These are phyloP conservation scores for Magnusiomyces clavatus DNA, from an alignment of 1,139 yeast species.

Conservation along the genomic window DNA sequence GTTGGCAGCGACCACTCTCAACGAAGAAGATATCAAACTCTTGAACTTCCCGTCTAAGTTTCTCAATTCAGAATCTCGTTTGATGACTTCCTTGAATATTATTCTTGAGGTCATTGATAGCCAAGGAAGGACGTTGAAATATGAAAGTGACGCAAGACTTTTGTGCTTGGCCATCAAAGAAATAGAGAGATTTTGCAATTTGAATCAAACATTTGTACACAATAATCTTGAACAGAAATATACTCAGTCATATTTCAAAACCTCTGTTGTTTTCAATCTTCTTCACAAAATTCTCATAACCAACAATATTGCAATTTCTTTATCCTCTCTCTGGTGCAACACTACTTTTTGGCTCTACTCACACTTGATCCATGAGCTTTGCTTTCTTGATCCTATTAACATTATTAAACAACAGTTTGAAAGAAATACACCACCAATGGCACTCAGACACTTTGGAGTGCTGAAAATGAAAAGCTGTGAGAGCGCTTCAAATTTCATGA, in stretches of 20 bases:
- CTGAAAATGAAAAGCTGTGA: too few species aligned
- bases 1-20: too few species aligned
- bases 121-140: constrained; percentile 5
- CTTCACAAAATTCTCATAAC: neutral
- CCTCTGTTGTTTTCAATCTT: neutral
- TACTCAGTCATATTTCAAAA: neutral
- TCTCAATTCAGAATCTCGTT: too few species aligned
- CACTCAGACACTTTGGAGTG: neutral
- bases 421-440: neutral
- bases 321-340: neutral
- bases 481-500: too few species aligned
- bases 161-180: constrained; percentile 6
- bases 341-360: neutral
- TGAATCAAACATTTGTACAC: too few species aligned
- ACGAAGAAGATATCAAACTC: too few species aligned
- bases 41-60: too few species aligned
- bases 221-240: neutral
- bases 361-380: neutral
- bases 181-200: neutral
- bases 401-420: neutral
- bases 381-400: neutral
- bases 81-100: neutral
- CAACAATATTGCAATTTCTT: neutral
- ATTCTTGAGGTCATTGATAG: constrained; percentile 11
- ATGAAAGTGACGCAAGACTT: constrained; percentile 3